Evolutionary conservation across 2,329 filamentous ascomycete genomes (phyloP), one percentile per base, ranked within the genome.

Genomic region (Clathrospora elynae): DNA sequence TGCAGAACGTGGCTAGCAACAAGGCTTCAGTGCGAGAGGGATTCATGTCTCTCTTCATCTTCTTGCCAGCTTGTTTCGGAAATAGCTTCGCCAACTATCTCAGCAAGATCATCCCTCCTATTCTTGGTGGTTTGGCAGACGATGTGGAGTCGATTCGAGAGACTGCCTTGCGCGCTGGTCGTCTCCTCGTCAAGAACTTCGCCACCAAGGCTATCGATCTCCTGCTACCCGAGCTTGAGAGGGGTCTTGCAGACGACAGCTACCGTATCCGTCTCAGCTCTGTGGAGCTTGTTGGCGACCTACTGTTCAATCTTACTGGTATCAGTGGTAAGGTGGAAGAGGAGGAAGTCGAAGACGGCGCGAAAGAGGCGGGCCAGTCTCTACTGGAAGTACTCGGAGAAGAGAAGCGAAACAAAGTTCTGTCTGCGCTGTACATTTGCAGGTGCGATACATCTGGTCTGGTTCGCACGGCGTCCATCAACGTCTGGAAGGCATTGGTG

Each of bases 11-110:
- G 55, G 85, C 90, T 57, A 97, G 92, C 61, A 83, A 86, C 57
- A 96, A 96, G 72, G 70, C 93, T 12, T 84, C 90, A 40, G 90
- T 99, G 53, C 85, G 93, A 61, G 93, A 99, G 77, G 93, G 93
- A 31, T 99, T 99, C 76, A 99, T 99, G 93, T 96, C 93, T 6
- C 81, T 99, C 26, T 99, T 99, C 74, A 97, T 99, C 57, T 99
- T 96, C 81, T 83, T 99, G 75, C 93, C 93, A 9, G 93, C 96
- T 38, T 99, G 93, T 74, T 99, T 99, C 62, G 93, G 93, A 63
- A 99, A 99, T 79, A 95, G 91, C 71, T 99, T 99, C 65, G 87
- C 93, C 58, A 90, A 90, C 66, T 99, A 99, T 66, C 85, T 99
- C 49, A 89, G 86, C 73, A 90, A 86, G 67, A 96, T 99, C 62